Base-by-base conservation (phyloP, 163 green algal genomes). In the Chlorella variabilis region DNA sequence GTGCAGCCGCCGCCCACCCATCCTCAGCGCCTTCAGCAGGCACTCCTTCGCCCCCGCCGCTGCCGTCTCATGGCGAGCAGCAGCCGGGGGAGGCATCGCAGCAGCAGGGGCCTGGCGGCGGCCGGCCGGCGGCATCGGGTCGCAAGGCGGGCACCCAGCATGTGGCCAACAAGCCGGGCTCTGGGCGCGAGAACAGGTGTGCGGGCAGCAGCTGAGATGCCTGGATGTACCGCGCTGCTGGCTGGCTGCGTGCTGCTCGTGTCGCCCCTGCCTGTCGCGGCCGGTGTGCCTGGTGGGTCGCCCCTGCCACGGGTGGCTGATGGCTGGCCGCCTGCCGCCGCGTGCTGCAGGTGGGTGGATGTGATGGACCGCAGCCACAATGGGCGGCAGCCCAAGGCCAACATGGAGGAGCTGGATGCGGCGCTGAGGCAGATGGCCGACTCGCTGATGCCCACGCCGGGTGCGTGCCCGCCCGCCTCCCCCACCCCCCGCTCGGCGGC, bases 291-390 rank as follows among this genome's bases (percentile, higher is more conserved):
- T n/a, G n/a, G n/a, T n/a, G n/a, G n/a, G n/a, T n/a, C n/a, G n/a
- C n/a, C n/a, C n/a, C n/a, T n/a, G n/a, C n/a, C n/a, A n/a, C n/a
- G n/a, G n/a, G n/a, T n/a, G n/a, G n/a, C n/a, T n/a, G n/a, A n/a
- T n/a, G n/a, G n/a, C n/a, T n/a, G n/a, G n/a, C n/a, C n/a, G n/a
- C n/a, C n/a, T n/a, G n/a, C n/a, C n/a, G n/a, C n/a, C n/a, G n/a
- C n/a, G n/a, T n/a, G n/a, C n/a, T n/a, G n/a, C 27, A 85, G 77
- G 17, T 89, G 85, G 85, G 85, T 89, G 29, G 85, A 89, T 49
- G 48, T 87, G 42, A 85, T 85, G 69, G 85, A 89, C 63, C 51
- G 67, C 15, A 39, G 54, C 8, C 80, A 86, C 81, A 69, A 85
- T 29, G 85, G 80, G 18, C 71, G 73, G 7, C 56, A 66, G 39